Conservation (phyloP, 1,284 basidiomycete species). For the Malassezia restricta region DNA sequence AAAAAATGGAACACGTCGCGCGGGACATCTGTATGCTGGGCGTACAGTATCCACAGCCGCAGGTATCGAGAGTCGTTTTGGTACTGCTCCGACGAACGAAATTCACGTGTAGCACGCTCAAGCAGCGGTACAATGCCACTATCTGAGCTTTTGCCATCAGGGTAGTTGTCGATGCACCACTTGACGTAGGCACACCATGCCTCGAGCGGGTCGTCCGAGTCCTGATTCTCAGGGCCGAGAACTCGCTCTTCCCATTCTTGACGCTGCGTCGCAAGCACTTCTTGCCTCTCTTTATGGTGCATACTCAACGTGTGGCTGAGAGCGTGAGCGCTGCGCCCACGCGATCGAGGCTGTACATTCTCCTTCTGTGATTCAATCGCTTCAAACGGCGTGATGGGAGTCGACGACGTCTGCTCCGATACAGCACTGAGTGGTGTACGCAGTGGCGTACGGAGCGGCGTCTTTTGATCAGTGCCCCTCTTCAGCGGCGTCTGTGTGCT, state of each 20-base stretch:
- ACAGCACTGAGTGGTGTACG: constrained; percentile 27
- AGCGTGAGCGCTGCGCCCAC: constrained; percentile 53
- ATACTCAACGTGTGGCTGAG: constrained; percentile 47
- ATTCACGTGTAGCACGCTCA: constrained; percentile 63
- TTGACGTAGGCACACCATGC: constrained; percentile 53
- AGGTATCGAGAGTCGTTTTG: constrained; percentile 76
- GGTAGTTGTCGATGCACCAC: constrained; percentile 58
- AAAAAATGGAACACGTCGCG: constrained; percentile 53
- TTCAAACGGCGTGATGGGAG: constrained; percentile 41
- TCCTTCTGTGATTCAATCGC: constrained; percentile 53
- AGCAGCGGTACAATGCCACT: constrained; percentile 57
- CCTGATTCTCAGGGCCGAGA: constrained; percentile 22
- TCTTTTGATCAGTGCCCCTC: neutral
- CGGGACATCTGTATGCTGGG: constrained; percentile 37
- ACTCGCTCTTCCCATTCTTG: constrained; percentile 26
- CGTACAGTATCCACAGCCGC: constrained; percentile 71
- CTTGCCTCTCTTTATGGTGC: constrained; percentile 33
- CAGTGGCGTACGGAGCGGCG: constrained; percentile 35
- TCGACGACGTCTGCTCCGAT: constrained; percentile 39
- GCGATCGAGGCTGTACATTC: constrained; percentile 53
- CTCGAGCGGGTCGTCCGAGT: constrained; percentile 30
- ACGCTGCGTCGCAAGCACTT: constrained; percentile 25
- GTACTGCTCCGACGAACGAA: constrained; percentile 67
- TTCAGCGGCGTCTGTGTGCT: constrained; percentile 2
- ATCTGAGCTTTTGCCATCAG: constrained; percentile 54